Evolutionary conservation across 177 flowering plant genomes (phyloP).

Genomic region (Tripterygium wilfordii): DNA sequence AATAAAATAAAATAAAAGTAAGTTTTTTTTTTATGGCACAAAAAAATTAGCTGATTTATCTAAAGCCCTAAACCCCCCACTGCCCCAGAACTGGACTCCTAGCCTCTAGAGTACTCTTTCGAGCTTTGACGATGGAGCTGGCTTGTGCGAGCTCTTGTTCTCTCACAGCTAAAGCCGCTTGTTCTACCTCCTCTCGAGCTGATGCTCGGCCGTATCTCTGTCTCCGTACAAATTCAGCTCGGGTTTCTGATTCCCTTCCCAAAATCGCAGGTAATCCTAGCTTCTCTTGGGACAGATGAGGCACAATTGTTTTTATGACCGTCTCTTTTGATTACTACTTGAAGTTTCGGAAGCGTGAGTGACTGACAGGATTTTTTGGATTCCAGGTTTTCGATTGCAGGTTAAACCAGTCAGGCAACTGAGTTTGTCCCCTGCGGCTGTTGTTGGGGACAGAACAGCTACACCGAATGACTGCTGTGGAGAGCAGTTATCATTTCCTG

Average conservation of each 20-base stretch:
- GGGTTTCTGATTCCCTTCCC: not conserved
- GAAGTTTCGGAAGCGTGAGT: not conserved
- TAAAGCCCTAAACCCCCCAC: not conserved
- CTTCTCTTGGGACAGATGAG: not conserved
- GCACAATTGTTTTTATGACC: too few relatives aligned
- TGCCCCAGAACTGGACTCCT: not conserved
- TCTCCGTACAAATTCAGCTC: not conserved
- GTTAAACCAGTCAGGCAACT: constrained; percentile 5
- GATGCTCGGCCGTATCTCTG: constrained; percentile 7
- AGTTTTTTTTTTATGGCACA: too few relatives aligned
- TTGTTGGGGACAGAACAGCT: constrained; percentile 28
- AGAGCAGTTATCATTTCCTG: constrained; percentile 14
- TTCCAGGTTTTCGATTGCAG: constrained; percentile 13
- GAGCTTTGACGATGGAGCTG: constrained; percentile 16
- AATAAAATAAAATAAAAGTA: too few relatives aligned
- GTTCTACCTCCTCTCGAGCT: not conserved
- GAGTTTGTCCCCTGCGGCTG: constrained; percentile 14
- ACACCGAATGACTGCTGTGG: constrained; percentile 18
- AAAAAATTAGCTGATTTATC: too few relatives aligned
- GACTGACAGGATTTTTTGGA: not conserved
- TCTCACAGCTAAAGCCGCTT: not conserved
- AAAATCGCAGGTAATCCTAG: constrained; percentile 9
- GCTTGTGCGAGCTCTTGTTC: constrained; percentile 17
- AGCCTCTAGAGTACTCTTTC: not conserved
- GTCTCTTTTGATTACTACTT: too few relatives aligned